These are phyloP conservation scores for Proliferodiscus dingleyae DNA, from an alignment of 2,329 filamentous ascomycete genomes.

Conservation along the genomic window DNA sequence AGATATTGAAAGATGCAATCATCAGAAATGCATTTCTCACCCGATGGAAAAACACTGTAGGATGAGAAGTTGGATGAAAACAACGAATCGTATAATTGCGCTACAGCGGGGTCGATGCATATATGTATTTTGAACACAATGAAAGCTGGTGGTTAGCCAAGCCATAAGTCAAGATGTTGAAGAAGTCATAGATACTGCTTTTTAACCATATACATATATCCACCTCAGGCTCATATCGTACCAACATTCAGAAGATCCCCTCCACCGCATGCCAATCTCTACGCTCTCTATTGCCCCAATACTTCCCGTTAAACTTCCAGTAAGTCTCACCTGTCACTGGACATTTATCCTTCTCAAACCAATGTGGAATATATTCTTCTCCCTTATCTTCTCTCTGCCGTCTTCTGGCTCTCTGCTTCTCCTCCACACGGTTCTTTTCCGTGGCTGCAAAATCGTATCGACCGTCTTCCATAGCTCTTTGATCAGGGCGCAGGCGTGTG, in stretches of 20 bases:
- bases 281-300: slow-evolving; percentile 66
- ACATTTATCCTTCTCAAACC: slow-evolving; percentile 73
- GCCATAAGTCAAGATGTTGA: too few relatives aligned
- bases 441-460: slow-evolving; percentile 87
- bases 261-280: slow-evolving; percentile 32
- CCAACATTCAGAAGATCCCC: slow-evolving; percentile 34
- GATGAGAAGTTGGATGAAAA: too few relatives aligned
- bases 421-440: slow-evolving; percentile 92
- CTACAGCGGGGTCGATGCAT: too few relatives aligned
- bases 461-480: slow-evolving; percentile 98
- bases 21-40: too few relatives aligned
- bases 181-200: too few relatives aligned
- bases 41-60: too few relatives aligned
- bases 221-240: too few relatives aligned
- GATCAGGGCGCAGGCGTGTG: slow-evolving; percentile 86
- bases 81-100: too few relatives aligned
- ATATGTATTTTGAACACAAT: too few relatives aligned
- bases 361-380: slow-evolving; percentile 76
- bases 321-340: slow-evolving; percentile 80
- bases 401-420: slow-evolving; percentile 77
- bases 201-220: too few relatives aligned
- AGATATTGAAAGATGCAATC: too few relatives aligned
- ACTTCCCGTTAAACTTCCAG: slow-evolving; percentile 85
- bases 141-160: too few relatives aligned
- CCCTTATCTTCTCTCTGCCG: slow-evolving; percentile 69